phyloP scores from a whole-genome alignment of 208 protist genomes.

The Leishmania aethiopica region DNA sequence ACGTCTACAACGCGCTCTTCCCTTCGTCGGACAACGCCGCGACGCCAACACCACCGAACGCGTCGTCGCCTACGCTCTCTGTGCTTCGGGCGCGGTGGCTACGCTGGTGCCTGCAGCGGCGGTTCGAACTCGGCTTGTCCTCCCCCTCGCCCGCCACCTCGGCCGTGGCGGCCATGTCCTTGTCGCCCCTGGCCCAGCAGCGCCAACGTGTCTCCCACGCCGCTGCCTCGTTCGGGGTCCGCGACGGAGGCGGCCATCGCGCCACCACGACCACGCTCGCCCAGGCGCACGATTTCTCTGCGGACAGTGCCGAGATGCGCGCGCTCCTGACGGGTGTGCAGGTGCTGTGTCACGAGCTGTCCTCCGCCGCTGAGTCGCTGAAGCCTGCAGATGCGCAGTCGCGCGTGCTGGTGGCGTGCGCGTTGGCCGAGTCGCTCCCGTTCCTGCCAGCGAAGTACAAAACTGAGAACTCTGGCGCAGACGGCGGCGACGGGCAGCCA shows the following conservation, averaged over 20 bases:
- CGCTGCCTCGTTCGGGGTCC: not conserved
- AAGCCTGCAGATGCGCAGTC: not conserved
- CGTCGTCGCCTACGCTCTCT: constrained; percentile 8
- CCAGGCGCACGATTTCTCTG: not conserved
- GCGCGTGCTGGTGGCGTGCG: constrained; percentile 21
- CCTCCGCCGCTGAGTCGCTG: not conserved
- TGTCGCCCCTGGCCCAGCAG: not conserved
- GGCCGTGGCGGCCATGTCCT: not conserved
- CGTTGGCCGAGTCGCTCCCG: constrained; percentile 20
- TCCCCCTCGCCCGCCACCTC: not conserved
- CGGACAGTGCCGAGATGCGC: constrained; percentile 17
- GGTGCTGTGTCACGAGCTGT: constrained; percentile 11
- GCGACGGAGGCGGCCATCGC: not conserved
- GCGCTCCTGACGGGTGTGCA: constrained; percentile 9
- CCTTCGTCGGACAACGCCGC: not conserved
- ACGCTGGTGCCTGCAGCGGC: constrained; percentile 31
- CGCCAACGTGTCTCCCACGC: not conserved
- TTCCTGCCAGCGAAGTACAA: constrained; percentile 27
- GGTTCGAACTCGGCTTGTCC: constrained; percentile 8
- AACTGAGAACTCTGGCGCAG: not conserved
- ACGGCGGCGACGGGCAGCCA: not conserved
- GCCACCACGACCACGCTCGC: not conserved
- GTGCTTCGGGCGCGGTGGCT: constrained; percentile 34
- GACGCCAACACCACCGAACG: not conserved
- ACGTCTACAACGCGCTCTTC: constrained; percentile 28